phyloP scores from a whole-genome alignment of 768 basidiomycete species.

The Pleurotus ostreatus region DNA sequence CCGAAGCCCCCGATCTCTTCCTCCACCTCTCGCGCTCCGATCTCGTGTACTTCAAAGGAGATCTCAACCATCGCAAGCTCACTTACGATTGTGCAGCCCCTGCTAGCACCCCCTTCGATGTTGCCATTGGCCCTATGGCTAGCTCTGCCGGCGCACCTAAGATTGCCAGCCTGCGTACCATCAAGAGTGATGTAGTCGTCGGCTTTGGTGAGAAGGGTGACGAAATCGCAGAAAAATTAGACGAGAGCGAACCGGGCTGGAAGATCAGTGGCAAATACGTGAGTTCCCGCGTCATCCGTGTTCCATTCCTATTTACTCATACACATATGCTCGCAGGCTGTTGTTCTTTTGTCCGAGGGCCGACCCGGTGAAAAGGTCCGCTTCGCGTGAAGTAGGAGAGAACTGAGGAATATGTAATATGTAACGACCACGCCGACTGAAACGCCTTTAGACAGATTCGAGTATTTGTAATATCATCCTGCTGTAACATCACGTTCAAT shows the following conservation, averaged over 20 bases:
- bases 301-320: slow-evolving; percentile 69
- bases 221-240: slow-evolving; percentile 70
- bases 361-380: slow-evolving; percentile 85
- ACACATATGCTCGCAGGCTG: slow-evolving; percentile 68
- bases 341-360: slow-evolving; percentile 83
- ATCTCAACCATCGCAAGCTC: slow-evolving; percentile 88
- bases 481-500: too few species aligned
- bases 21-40: slow-evolving; percentile 87
- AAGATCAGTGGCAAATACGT: slow-evolving; percentile 97
- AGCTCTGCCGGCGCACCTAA: slow-evolving; percentile 84
- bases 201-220: slow-evolving; percentile 72
- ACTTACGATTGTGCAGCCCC: slow-evolving; percentile 87
- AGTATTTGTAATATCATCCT: too few species aligned
- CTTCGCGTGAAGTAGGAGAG: slow-evolving; percentile 43
- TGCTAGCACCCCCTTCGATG: slow-evolving; percentile 81
- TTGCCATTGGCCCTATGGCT: slow-evolving; percentile 92
- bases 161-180: slow-evolving; percentile 81
- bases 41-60: slow-evolving; percentile 93
- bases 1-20: slow-evolving; percentile 88
- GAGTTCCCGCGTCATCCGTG: slow-evolving; percentile 28
- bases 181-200: slow-evolving; percentile 95
- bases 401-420: too few species aligned
- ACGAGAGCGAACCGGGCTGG: slow-evolving; percentile 88
- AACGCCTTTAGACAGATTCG: too few species aligned
- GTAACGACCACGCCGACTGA: too few species aligned